Base-by-base conservation (phyloP, 1,284 basidiomycete genomes). In the Limonomyces culmigenus region DNA sequence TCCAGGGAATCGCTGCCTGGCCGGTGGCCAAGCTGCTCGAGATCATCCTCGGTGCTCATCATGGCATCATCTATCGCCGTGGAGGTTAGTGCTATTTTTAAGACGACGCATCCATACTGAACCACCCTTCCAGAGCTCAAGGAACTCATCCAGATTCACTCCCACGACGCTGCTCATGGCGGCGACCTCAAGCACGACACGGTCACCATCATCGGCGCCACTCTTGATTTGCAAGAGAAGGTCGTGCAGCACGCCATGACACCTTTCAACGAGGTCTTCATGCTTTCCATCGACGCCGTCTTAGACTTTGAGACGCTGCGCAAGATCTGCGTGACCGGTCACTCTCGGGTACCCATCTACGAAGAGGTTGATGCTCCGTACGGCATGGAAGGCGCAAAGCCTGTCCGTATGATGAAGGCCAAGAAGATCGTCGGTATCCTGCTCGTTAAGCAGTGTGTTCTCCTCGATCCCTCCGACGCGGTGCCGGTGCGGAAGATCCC, bases 401-500 rank as follows among this genome's bases (percentile, higher is more conserved):
- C 23, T n/a, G 16, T 32, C 10, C 10, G 30, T 15, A 62, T 47
- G 16, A 46, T 63, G 42, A 68, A 63, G 46, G 67, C 70, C 32
- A 84, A 81, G 56, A 81, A 77, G 58, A 84, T 88, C 39, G 54
- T 88, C 25, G 85, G 85, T 2, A 78, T 84, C 32, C 57, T 89
- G 29, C 62, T 88, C 4, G 84, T 87, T 36, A 89, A 89, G 54
- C 74, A 59, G 51, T 89, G 86, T 50, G 81, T 93, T 11, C 58
- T 92, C 38, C 67, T 93, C 6, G 88, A 93, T 53, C 88, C 89
- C 2, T 83, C 85, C 53, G 84, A 87, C 49, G 78, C 80, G 0
- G 68, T 73, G 6, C 85, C 85, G 1, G 58, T 89, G 21, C 73
- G 79, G 41, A 73, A 71, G 40, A 72, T 89, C 33, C 80, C 78